A percentile compares a stretch with the other conserved stretches of the same genome.
Evolutionary conservation across 495 filamentous ascomycete species (phyloP).

Genomic region (Hypoxylon cercidicola): DNA sequence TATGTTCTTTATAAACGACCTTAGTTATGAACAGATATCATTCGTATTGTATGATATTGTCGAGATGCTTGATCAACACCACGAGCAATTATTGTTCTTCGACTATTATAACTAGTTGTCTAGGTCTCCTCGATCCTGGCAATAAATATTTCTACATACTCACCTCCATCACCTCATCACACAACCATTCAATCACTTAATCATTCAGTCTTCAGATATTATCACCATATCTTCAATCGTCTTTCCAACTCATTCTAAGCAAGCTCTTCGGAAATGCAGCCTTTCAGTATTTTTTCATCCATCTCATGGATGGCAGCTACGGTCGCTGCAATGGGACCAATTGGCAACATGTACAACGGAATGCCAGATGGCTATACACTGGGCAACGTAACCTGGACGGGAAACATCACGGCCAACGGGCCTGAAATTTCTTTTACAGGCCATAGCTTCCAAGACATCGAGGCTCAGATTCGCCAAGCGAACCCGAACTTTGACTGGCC

Average conservation of each 20-base stretch:
- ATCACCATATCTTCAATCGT: neutral
- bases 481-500: constrained; percentile 29
- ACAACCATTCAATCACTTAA: no score
- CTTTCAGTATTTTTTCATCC: constrained; percentile 2
- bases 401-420: constrained; percentile 16
- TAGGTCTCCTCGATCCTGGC: no score
- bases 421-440: constrained; percentile 23
- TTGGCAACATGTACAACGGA: neutral
- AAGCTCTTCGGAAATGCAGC: constrained; percentile 14
- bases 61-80: no score
- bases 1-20: no score
- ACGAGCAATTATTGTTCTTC: no score
- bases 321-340: neutral
- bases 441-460: constrained; percentile 16
- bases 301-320: constrained; percentile 6
- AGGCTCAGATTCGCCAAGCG: constrained; percentile 18
- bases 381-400: constrained; percentile 22
- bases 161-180: no score
- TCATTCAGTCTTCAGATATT: neutral
- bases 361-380: constrained; percentile 12
- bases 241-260: neutral
- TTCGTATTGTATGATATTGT: no score
- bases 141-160: no score
- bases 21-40: no score
- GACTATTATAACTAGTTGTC: no score